Conservation (phyloP, 768 basidiomycete genomes). For the Xanthoconium purpureum region DNA sequence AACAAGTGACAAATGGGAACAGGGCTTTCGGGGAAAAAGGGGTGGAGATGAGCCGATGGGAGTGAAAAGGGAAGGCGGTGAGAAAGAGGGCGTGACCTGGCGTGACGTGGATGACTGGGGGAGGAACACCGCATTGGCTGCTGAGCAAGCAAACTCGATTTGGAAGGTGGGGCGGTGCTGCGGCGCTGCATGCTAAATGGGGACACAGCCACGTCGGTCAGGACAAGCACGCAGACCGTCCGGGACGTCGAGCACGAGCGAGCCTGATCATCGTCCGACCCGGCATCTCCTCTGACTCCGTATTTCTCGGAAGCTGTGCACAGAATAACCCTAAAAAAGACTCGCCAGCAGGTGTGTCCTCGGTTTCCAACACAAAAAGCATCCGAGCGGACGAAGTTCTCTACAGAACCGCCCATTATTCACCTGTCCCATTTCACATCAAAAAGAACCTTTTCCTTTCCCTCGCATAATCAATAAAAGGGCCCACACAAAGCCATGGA, state of each 20-base stretch:
- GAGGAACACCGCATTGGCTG: slow-evolving; percentile 22
- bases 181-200: slow-evolving; percentile 34
- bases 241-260: slow-evolving; percentile 10
- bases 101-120: slow-evolving; percentile 13
- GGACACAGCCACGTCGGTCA: slow-evolving; percentile 33
- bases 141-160: slow-evolving; percentile 16
- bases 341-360: slow-evolving; percentile 7
- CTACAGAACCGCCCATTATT: slow-evolving; percentile 27
- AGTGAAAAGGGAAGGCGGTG: background rate
- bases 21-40: background rate
- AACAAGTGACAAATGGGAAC: background rate
- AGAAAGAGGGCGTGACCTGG: background rate
- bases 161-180: slow-evolving; percentile 31
- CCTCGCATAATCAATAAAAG: slow-evolving; percentile 38
- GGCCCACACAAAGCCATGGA: slow-evolving; percentile 32
- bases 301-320: slow-evolving; percentile 18
- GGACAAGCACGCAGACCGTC: slow-evolving; percentile 12
- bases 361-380: slow-evolving; percentile 17
- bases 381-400: slow-evolving; percentile 21
- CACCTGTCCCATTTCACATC: slow-evolving; percentile 28
- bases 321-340: slow-evolving; percentile 13
- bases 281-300: slow-evolving; percentile 16
- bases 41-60: slow-evolving; percentile 3
- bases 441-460: slow-evolving; percentile 34
- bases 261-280: slow-evolving; percentile 8